Base-by-base conservation (phyloP, 495 filamentous ascomycete species). In the Penicillium canescens region DNA sequence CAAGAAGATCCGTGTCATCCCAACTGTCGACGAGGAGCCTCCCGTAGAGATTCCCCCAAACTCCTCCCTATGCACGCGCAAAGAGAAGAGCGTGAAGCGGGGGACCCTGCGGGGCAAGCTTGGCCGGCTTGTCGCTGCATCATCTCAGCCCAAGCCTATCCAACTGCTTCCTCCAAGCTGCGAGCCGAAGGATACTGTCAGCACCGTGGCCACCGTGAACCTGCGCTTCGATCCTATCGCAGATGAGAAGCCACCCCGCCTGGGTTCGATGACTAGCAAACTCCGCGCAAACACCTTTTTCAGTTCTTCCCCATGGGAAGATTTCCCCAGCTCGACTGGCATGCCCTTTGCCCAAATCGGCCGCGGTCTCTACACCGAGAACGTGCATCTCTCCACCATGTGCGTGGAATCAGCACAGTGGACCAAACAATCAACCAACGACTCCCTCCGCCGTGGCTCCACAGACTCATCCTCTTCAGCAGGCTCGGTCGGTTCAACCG, bases 281-380 rank as follows among this genome's bases (percentile, higher is more conserved):
- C 70, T 98, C 24, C 86, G 82, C 38, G 83, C 84, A 2, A 75
- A 76, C 46, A 98, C 92, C 2, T 96, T 83, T 73, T 97, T 78
- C 71, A 75, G 86, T 45, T 70, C 78, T 5, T 61, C 79, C 33
- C 88, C 91, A 3, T 86, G 86, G 74, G 61, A 62, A 2, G 67
- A 76, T 34, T 73, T 72, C 38, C 78, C 78, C 9, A 69, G 53
- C 24, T 56, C 60, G 13, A 59, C 60, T 4, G 46, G 38, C 12
- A 28, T 59, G 20, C 46, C 58, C n/a, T 63, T 63, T 50, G 66
- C 67, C 5, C 80, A 88, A 11, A 73, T 69, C 6, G 70, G 79
- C 5, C 80, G 85, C 47, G 85, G 89, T n/a, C 60, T 83, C 13
- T 96, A 89, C 70, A 72, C 73, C 10, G 84, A 87, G 21, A 78